A percentile compares a stretch with the other conserved stretches of the same genome.
These are phyloP conservation scores for Gilbertella persicaria DNA, from an alignment of 371 early-diverging fungal species.

Conservation along the genomic window DNA sequence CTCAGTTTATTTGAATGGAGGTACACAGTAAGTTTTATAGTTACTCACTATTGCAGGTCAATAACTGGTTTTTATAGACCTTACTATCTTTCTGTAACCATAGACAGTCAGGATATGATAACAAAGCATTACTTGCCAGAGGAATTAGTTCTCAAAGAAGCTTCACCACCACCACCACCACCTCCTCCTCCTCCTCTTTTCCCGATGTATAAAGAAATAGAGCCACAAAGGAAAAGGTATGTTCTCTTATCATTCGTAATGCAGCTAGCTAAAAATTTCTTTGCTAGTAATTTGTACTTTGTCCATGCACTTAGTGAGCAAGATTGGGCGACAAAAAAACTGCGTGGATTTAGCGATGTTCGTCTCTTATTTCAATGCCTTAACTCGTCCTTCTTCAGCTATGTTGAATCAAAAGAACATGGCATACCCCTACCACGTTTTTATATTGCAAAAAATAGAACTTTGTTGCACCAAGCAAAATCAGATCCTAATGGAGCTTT, in stretches of 20 bases:
- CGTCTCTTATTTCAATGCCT: constrained; percentile 32
- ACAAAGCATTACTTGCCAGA: neutral
- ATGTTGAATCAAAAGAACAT: constrained; percentile 11
- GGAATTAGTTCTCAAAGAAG: constrained; percentile 3
- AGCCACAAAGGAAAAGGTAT: constrained; percentile 15
- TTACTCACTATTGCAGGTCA: neutral
- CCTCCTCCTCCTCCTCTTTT: neutral
- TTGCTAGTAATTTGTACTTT: constrained; percentile 31
- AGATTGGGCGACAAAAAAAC: constrained; percentile 22
- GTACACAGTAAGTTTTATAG: constrained; percentile 14
- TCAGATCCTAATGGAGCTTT: constrained; percentile 29
- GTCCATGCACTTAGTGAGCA: constrained; percentile 29
- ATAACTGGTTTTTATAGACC: constrained; percentile 3
- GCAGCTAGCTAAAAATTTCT: neutral
- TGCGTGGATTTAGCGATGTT: constrained; percentile 34
- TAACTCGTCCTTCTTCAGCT: constrained; percentile 34
- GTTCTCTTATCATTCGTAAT: neutral
- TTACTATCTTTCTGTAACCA: constrained; percentile 10
- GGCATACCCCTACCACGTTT: constrained; percentile 38
- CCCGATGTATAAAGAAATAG: constrained; percentile 20
- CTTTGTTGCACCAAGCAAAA: constrained; percentile 33
- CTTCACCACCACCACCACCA: neutral
- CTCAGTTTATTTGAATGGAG: constrained; percentile 12
- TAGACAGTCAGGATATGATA: neutral
- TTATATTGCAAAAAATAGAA: constrained; percentile 48